Evolutionary conservation across 371 early-diverging fungal genomes (phyloP), one percentile per base, ranked within the genome.

Genomic region (Dichotomocladium elegans): DNA sequence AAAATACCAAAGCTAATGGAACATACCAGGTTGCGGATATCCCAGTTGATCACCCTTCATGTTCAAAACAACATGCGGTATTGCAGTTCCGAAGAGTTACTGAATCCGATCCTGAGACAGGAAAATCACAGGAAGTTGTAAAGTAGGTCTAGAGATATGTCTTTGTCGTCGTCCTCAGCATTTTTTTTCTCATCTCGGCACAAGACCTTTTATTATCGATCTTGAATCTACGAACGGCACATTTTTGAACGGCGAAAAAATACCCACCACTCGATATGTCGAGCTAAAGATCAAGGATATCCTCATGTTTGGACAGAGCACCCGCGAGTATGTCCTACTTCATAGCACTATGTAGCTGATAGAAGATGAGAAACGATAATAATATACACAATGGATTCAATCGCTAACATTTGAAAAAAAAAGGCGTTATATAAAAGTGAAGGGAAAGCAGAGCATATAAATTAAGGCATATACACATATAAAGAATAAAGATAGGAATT

Each of bases 201-300:
- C n/a, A 58, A 89, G 90, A 47, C 95, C 94, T 9, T 97, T 92
- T 63, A 68, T 97, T n/a, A 93, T 97, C 46, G 98, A 97, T 61
- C 73, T 97, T 33, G 90, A 90, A 41, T 90, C 94, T 10, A 81
- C 93, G 3, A 95, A 96, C 62, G 95, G 95, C 12, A 94, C 94
- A 0, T 88, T 80, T 61, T 77, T 97, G 8, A 96, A 96, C 67
- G 87, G 87, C 3, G 78, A 80, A 3, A 62, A 74, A 48, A 82
- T 95, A 25, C 90, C 90, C 2, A 55, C 76, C 3, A 84, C 88
- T 14, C 80, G 94, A 10, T 97, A 87, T 64, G 77, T 87, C 29
- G 96, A 97, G 62, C 68, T 96, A 40, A 82, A 83, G 31, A 52
- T 77, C 17, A 85, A 84, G 17, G 98, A 97, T 68, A 80, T 90